Base-by-base conservation (phyloP, 2,329 filamentous ascomycete species). In the Leptographium flavum region DNA sequence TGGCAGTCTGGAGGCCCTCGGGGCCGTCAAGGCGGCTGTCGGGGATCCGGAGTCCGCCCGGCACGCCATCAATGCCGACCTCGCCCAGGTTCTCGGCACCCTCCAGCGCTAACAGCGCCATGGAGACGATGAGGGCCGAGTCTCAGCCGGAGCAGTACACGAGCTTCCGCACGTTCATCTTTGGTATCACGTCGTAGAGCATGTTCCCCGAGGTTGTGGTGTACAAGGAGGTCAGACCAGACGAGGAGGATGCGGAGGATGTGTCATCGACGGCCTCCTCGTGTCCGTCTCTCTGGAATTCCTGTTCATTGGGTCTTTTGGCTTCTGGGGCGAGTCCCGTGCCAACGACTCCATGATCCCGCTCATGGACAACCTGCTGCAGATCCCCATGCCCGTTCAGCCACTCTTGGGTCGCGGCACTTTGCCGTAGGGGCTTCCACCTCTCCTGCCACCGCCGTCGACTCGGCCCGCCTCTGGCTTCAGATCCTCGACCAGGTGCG, bases 321-420 rank as follows among this genome's bases (percentile, higher is more conserved):
- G 74, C 46, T 95, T 95, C 74, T 81, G 90, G 28, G 90, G 90
- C 53, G 90, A 95, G 66, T 87, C 81, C 42, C 90, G 90, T 37
- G 90, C 90, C 53, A 95, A 95, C 59, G 90, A 96, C 66, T 84
- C 81, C 65, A 95, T 96, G 71, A 81, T 94, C 45, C 88, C 90
- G 3, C 75, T 95, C 4, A 79, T 90, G 57, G 90, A 95, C 62
- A 88, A 90, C 60, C 72, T 95, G 43, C 73, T 92, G 47, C 76
- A 92, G 59, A 80, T 95, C 38, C 71, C 78, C 50, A 94, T 95
- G 87, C 90, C 90, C 1, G 63, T 47, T 67, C 72, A 6, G 53
- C 57, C 22, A 60, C 69, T 28, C 58, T 76, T 1, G 69, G 70
- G 9, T 63, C 83, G 15, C 74, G 75, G 51, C 67, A 67, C 6